A percentile compares a stretch with the other conserved stretches of the same genome.
These are phyloP conservation scores for Colletotrichum orbiculare DNA, from an alignment of 2,329 filamentous ascomycete species.

Conservation along the genomic window DNA sequence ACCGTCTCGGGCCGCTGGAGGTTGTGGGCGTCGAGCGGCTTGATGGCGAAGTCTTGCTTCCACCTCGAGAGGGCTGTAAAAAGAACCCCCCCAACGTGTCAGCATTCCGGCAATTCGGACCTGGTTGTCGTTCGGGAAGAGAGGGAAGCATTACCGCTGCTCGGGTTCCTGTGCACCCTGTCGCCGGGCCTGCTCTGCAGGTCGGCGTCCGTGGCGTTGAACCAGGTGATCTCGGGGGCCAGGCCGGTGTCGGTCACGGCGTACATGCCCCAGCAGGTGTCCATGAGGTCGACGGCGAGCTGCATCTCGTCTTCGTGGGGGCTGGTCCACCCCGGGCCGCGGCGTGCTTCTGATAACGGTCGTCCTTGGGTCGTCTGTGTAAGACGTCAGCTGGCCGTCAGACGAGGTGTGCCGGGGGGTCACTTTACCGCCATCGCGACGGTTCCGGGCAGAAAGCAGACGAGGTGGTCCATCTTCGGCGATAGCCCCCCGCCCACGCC, in stretches of 20 bases:
- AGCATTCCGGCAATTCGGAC: too few species aligned
- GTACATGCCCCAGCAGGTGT: constrained; percentile 99
- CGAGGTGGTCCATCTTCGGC: constrained; percentile 97
- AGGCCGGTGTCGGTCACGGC: constrained; percentile 87
- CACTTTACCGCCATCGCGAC: constrained; percentile 76
- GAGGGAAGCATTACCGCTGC: not conserved
- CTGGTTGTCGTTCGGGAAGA: not conserved
- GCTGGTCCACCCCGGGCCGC: constrained; percentile 76
- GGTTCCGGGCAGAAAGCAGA: constrained; percentile 96
- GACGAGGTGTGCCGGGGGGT: too few species aligned
- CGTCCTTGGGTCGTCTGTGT: constrained; percentile 77
- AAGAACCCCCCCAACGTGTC: not conserved
- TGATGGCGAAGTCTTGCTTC: constrained; percentile 84
- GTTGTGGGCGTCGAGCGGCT: constrained; percentile 74
- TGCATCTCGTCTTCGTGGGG: constrained; percentile 87
- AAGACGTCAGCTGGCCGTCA: not conserved
- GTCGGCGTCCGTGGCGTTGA: constrained; percentile 72
- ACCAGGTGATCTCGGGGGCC: constrained; percentile 92
- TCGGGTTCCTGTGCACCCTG: not conserved
- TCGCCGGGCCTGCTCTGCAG: constrained; percentile 59
- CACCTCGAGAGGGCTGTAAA: constrained; percentile 57
- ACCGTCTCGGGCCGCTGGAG: constrained; percentile 81
- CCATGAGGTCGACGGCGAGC: constrained; percentile 88
- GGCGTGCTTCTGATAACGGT: constrained; percentile 78
- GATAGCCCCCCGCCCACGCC: constrained; percentile 75